Conservation (phyloP, 345 rosid genomes). For the Syzygium aromaticum region DNA sequence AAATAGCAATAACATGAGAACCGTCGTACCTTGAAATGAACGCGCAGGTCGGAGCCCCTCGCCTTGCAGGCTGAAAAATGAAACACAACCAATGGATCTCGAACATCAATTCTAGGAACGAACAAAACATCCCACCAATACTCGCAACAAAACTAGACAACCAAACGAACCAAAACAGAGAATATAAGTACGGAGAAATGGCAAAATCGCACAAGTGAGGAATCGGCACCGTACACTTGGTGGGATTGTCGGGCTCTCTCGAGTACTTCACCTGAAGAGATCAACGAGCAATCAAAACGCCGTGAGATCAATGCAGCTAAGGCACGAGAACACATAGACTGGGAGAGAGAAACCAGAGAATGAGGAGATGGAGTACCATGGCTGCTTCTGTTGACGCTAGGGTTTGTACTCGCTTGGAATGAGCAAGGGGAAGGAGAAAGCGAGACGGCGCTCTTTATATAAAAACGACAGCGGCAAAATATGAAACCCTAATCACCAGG, state of each 20-base stretch:
- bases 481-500: neutral
- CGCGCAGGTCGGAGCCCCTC: constrained; percentile 87
- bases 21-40: constrained; percentile 52
- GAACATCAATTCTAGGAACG: neutral
- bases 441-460: neutral
- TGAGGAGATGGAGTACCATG: constrained; percentile 20
- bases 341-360: neutral
- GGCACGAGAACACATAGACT: neutral
- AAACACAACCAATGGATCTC: neutral
- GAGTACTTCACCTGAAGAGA: constrained; percentile 85
- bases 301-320: neutral
- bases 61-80: constrained; percentile 84
- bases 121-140: neutral
- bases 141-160: neutral
- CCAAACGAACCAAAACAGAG: neutral
- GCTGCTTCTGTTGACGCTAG: neutral
- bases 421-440: neutral
- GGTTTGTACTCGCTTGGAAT: neutral
- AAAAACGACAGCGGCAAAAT: neutral
- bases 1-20: neutral
- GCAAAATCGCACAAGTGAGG: neutral
- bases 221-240: constrained; percentile 54
- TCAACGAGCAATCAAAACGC: neutral
- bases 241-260: constrained; percentile 79
- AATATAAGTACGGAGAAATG: neutral